Evolutionary conservation across 139 green algal species (phyloP), one percentile per base, ranked within the genome.

Genomic region (Pseudopediastrum boryanum): DNA sequence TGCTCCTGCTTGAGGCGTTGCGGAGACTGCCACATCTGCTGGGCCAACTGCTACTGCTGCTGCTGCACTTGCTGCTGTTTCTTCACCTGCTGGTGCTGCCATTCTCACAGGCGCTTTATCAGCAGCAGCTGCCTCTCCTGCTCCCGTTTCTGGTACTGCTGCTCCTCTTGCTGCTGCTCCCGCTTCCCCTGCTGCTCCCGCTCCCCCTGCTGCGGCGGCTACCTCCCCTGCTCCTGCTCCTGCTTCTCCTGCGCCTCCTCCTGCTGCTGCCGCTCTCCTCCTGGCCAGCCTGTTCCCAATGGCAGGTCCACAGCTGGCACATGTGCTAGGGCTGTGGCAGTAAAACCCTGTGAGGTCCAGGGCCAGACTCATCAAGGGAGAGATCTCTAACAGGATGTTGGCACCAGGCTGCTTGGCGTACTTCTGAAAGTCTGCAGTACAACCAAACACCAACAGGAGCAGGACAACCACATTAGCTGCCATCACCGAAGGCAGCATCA

Each of bases 341-440:
- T 87, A 59, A 25, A 73, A 56, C 38, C 70, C 56, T 75, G 70
- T 25, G 31, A 13, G n/a, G 39, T 92, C 82, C 8, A 94, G 78
- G 27, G 71, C 61, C 13, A 80, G 33, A 25, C 46, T 50, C 23
- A 90, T 85, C 31, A 92, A 68, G 35, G 83, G 66, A 13, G 59
- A 41, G 16, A 97, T 85, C 82, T 92, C 88, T 16, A 56, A 35
- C 61, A 97, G 85, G 27, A 97, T 85, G 66, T 87, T 89, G 51
- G 52, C 63, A 23, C 87, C 85, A 2, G 71, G 84, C 68, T 82
- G 85, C 80, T 96, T 95, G 46, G 90, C 87, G 38, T 90, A 81
- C 65, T 90, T 85, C 21, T 89, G 77, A 73, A 97, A 93, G 82
- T 97, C 75, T 81, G 61, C 16, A 72, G 36, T 0, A 29, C 10